Percentiles rank a stretch among this genome's conserved stretches.
phyloP scores from a whole-genome alignment of 352 stramenopile species.

The Pythium insidiosum region DNA sequence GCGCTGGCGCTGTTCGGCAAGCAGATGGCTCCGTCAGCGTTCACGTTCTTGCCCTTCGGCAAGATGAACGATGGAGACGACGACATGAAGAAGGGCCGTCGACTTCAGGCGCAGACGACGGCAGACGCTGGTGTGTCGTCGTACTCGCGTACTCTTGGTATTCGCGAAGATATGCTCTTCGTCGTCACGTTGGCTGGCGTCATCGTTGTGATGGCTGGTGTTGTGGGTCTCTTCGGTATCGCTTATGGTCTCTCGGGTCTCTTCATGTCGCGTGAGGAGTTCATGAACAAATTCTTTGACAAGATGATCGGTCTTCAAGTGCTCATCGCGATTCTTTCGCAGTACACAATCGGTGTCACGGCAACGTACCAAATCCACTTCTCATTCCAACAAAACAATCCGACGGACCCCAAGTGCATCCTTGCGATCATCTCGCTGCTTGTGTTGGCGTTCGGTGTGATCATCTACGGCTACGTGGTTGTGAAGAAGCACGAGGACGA shows the following conservation, averaged over 20 bases:
- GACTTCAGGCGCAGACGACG: constrained; percentile 10
- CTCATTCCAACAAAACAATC: constrained; percentile 41
- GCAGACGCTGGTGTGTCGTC: constrained; percentile 49
- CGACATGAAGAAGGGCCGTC: background rate
- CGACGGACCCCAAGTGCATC: constrained; percentile 57
- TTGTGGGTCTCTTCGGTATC: constrained; percentile 54
- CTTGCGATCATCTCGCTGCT: constrained; percentile 50
- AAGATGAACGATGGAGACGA: constrained; percentile 29
- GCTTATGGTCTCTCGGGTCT: constrained; percentile 44
- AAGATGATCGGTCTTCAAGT: constrained; percentile 78
- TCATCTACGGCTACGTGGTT: constrained; percentile 69
- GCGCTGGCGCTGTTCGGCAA: constrained; percentile 63
- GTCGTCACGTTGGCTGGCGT: constrained; percentile 70
- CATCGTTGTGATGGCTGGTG: constrained; percentile 56
- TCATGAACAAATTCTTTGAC: constrained; percentile 74
- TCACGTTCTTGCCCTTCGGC: constrained; percentile 73
- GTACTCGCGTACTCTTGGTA: constrained; percentile 62
- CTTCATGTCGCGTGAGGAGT: constrained; percentile 65
- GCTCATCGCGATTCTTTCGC: constrained; percentile 64
- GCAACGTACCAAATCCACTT: constrained; percentile 83
- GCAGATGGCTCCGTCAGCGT: constrained; percentile 61
- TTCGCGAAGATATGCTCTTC: constrained; percentile 78
- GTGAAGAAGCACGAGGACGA: constrained; percentile 70
- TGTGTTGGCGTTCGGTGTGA: constrained; percentile 61
- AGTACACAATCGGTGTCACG: constrained; percentile 83